Percentiles rank a stretch among this genome's conserved stretches.
Conservation (phyloP, 2,329 filamentous ascomycete genomes). For the Epicoccum sorghinum region DNA sequence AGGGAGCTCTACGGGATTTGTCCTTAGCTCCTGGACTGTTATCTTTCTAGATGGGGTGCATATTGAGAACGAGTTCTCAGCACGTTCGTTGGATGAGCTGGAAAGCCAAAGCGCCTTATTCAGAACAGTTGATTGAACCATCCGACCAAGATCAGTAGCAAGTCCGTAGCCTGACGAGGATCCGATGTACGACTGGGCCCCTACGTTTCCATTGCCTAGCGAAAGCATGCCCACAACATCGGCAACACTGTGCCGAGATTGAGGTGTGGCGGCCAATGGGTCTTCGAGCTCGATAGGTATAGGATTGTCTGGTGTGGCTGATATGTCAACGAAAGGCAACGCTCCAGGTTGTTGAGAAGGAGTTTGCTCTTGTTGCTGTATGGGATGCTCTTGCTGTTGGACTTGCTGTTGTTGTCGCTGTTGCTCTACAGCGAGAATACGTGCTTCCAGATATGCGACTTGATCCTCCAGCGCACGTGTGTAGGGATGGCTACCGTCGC, state of each 20-base stretch:
- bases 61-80: constrained; percentile 3
- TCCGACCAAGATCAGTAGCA: constrained; percentile 58
- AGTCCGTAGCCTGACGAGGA: constrained; percentile 58
- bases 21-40: constrained; percentile 52
- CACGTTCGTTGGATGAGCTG: not conserved
- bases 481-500: constrained; percentile 9
- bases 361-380: no score
- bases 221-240: constrained; percentile 56
- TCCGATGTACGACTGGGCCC: constrained; percentile 58
- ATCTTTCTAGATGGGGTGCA: constrained; percentile 38
- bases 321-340: not conserved
- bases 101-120: constrained; percentile 53
- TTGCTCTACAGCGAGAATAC: constrained; percentile 6
- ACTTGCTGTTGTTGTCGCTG: not conserved
- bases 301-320: not conserved
- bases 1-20: constrained; percentile 54
- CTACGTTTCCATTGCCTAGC: constrained; percentile 51
- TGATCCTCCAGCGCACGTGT: constrained; percentile 21
- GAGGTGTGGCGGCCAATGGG: not conserved
- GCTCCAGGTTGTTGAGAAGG: no score
- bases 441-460: constrained; percentile 17
- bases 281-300: not conserved
- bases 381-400: not conserved
- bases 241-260: constrained; percentile 12
- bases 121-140: constrained; percentile 62